These are phyloP conservation scores for Colletotrichum paranaense DNA, from an alignment of 2,329 filamentous ascomycete species.

Conservation along the genomic window DNA sequence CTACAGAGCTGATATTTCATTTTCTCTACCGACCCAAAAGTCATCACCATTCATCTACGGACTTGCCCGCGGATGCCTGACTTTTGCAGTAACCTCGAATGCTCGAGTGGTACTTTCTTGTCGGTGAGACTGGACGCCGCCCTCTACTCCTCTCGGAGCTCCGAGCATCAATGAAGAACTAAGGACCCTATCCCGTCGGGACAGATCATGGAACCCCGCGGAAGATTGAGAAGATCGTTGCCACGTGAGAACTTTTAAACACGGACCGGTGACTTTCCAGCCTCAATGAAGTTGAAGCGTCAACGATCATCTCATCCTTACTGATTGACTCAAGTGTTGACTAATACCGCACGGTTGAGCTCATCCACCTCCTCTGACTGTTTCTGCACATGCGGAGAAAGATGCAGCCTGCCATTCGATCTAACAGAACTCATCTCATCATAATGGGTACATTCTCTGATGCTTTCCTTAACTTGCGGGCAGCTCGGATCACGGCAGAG, in stretches of 20 bases:
- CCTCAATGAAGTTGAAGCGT: neutral
- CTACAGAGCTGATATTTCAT: too few relatives aligned
- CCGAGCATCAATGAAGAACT: neutral
- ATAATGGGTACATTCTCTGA: neutral
- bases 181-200: neutral
- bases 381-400: neutral
- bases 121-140: too few relatives aligned
- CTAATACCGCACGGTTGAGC: neutral
- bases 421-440: neutral
- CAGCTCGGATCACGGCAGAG: neutral
- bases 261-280: neutral
- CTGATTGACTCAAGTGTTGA: neutral
- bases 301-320: neutral
- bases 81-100: too few relatives aligned
- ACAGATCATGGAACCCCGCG: neutral
- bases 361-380: neutral
- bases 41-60: too few relatives aligned
- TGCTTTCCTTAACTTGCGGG: neutral
- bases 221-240: neutral
- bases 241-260: neutral
- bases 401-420: neutral
- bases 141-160: too few relatives aligned
- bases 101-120: too few relatives aligned
- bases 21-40: too few relatives aligned
- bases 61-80: too few relatives aligned